Evolutionary conservation across 2,329 filamentous ascomycete species (phyloP).

Genomic region (Pseudogymnoascus sp.): DNA sequence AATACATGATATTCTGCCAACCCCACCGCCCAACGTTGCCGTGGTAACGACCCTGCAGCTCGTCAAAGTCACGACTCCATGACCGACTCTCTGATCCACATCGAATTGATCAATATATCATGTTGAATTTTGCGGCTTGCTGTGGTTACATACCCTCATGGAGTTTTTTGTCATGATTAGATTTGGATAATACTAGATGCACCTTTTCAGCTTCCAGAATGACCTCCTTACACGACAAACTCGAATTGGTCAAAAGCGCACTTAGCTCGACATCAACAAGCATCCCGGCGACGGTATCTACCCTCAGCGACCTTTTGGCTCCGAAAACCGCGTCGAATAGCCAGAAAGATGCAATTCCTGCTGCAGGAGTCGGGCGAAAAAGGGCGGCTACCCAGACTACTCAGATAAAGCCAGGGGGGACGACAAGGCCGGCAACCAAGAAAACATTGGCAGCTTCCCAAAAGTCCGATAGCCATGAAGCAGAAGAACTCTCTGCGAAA

Average conservation of each 20-base stretch:
- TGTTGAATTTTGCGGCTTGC: neutral
- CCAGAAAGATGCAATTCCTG: constrained; percentile 11
- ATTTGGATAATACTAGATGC: constrained; percentile 20
- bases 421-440: constrained; percentile 27
- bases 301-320: constrained; percentile 38
- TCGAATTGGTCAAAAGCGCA: constrained; percentile 39
- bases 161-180: constrained; percentile 27
- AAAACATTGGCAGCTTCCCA: constrained; percentile 19
- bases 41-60: constrained; percentile 7
- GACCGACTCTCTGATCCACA: neutral
- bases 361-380: neutral
- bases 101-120: constrained; percentile 6
- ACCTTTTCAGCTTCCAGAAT: constrained; percentile 27
- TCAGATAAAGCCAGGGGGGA: constrained; percentile 12
- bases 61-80: constrained; percentile 2
- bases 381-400: constrained; percentile 3
- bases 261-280: constrained; percentile 40
- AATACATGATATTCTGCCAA: neutral
- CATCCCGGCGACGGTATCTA: constrained; percentile 35
- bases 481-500: constrained; percentile 39
- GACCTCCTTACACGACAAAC: constrained; percentile 32
- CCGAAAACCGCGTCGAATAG: constrained; percentile 23
- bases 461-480: neutral
- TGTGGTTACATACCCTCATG: constrained; percentile 10
- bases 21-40: constrained; percentile 4